A percentile compares a stretch with the other conserved stretches of the same genome.
These are phyloP conservation scores for Penicillium sp. DNA, from an alignment of 2,329 filamentous ascomycete species.

Conservation along the genomic window DNA sequence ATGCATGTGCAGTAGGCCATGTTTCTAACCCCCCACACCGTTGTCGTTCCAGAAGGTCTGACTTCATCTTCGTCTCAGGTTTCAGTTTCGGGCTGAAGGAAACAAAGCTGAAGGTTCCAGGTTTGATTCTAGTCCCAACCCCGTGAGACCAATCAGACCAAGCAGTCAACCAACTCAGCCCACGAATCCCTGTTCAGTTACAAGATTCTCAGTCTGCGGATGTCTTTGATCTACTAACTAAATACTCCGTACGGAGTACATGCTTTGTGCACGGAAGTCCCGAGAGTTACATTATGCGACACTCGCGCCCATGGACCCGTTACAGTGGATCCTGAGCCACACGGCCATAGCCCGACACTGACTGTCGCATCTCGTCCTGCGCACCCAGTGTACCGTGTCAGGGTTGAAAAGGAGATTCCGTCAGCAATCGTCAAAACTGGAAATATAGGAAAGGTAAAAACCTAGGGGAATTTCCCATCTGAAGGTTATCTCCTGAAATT, in stretches of 20 bases:
- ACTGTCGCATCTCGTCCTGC: background rate
- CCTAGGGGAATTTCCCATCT: background rate
- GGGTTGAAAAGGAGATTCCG: background rate
- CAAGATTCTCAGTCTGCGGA: background rate
- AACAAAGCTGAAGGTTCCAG: background rate
- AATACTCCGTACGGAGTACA: background rate
- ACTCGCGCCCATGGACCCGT: slow-evolving; percentile 2
- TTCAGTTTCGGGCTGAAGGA: background rate
- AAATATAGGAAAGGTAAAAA: background rate
- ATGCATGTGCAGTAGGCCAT: background rate
- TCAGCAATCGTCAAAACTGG: background rate
- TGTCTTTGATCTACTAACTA: background rate
- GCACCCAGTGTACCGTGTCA: background rate
- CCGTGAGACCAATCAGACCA: background rate
- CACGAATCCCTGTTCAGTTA: background rate
- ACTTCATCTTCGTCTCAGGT: slow-evolving; percentile 3
- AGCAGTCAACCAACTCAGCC: background rate
- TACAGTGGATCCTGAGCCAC: slow-evolving; percentile 1
- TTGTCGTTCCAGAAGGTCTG: background rate
- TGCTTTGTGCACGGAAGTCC: background rate
- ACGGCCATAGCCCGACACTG: background rate
- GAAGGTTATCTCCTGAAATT: slow-evolving; percentile 22
- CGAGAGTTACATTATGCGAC: background rate
- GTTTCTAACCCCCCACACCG: background rate
- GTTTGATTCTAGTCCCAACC: background rate